These are phyloP conservation scores for Nannizziopsis arthrosporioides DNA, from an alignment of 2,329 filamentous ascomycete species.

Conservation along the genomic window DNA sequence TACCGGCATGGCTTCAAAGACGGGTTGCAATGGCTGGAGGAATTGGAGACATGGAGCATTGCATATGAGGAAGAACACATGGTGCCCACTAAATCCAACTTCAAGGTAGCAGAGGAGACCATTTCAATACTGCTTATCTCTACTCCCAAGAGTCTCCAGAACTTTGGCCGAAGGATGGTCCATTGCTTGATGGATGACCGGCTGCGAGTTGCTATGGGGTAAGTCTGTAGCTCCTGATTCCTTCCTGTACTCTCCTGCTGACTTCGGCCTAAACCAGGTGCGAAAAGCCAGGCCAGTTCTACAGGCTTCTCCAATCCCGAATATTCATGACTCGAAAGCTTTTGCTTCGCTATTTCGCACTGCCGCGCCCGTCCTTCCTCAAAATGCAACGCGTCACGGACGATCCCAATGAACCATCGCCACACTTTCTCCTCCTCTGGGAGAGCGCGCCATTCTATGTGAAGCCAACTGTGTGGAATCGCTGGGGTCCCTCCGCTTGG, in stretches of 20 bases:
- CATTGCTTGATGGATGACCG: slow-evolving; percentile 53
- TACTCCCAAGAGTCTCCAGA: slow-evolving; percentile 37
- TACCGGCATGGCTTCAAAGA: slow-evolving; percentile 34
- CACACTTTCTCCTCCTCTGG: slow-evolving; percentile 42
- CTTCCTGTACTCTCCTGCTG: neutral
- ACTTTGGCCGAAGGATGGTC: slow-evolving; percentile 41
- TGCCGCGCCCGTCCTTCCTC: slow-evolving; percentile 43
- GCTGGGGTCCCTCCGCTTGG: slow-evolving; percentile 50
- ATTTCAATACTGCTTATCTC: slow-evolving; percentile 50
- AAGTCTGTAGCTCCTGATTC: slow-evolving; percentile 19
- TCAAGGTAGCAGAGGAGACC: slow-evolving; percentile 47
- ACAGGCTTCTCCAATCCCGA: slow-evolving; percentile 32
- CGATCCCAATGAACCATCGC: slow-evolving; percentile 43
- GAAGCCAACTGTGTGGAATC: slow-evolving; percentile 47
- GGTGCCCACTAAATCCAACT: slow-evolving; percentile 42
- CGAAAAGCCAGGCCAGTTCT: slow-evolving; percentile 27
- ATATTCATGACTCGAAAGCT: slow-evolving; percentile 45
- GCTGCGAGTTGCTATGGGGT: slow-evolving; percentile 55
- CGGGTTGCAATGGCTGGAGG: slow-evolving; percentile 43
- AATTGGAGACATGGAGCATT: slow-evolving; percentile 41
- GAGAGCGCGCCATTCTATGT: slow-evolving; percentile 56
- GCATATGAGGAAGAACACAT: slow-evolving; percentile 50
- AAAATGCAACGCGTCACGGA: slow-evolving; percentile 33
- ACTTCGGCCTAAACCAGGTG: slow-evolving; percentile 25
- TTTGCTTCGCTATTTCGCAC: slow-evolving; percentile 45